phyloP scores from a whole-genome alignment of 2,329 filamentous ascomycete species.

The Samsoniella hepiali region DNA sequence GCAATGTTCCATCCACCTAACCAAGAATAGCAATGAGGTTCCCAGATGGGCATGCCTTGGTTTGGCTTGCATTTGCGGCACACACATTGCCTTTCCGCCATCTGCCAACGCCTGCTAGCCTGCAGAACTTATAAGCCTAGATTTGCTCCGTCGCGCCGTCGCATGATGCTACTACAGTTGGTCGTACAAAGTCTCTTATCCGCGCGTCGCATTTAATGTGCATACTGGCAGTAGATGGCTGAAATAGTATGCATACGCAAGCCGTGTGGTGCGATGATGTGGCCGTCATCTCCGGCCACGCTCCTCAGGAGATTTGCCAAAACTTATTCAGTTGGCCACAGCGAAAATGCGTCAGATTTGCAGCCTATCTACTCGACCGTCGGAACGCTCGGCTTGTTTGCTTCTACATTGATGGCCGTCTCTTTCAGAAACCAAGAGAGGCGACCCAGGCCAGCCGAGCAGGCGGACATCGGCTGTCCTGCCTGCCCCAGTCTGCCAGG shows the following conservation, averaged over 20 bases:
- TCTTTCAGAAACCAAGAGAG: background rate
- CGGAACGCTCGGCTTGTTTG: background rate
- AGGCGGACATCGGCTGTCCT: background rate
- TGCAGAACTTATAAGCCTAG: background rate
- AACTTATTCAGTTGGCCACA: background rate
- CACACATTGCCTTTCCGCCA: background rate
- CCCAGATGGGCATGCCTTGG: background rate
- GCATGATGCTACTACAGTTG: background rate
- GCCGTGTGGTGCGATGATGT: background rate
- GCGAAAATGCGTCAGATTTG: background rate
- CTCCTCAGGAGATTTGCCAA: background rate
- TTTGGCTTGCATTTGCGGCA: background rate
- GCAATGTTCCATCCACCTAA: background rate
- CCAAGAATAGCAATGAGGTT: no score
- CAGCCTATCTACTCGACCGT: background rate
- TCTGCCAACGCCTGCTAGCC: background rate
- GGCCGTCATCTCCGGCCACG: background rate
- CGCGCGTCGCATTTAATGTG: background rate
- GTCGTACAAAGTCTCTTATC: background rate
- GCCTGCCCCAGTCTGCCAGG: background rate
- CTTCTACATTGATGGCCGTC: background rate
- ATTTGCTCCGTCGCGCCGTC: constrained; percentile 12
- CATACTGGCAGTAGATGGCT: background rate
- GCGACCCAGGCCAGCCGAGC: background rate
- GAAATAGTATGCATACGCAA: background rate